phyloP scores from a whole-genome alignment of 2,329 filamentous ascomycete species.

The Hypoxylon sp. region DNA sequence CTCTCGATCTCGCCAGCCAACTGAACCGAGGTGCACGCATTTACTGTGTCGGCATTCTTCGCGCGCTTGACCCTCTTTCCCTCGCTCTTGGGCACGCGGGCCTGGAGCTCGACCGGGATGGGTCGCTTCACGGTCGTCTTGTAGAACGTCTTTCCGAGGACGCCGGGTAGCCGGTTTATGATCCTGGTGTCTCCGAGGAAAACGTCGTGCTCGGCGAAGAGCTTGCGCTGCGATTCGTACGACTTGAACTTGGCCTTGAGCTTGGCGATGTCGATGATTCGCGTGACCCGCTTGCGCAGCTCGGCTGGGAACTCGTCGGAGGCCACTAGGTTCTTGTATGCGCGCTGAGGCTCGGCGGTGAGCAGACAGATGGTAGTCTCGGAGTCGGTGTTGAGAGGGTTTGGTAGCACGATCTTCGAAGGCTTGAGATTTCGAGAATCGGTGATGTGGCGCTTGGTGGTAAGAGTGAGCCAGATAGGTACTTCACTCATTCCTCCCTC shows the following conservation, averaged over 20 bases:
- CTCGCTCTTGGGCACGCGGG: constrained; percentile 67
- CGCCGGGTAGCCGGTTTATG: constrained; percentile 73
- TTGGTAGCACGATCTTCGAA: constrained; percentile 79
- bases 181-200: constrained; percentile 94
- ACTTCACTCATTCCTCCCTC: constrained; percentile 55
- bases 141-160: constrained; percentile 93
- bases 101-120: constrained; percentile 77
- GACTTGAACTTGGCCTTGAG: constrained; percentile 83
- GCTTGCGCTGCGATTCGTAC: constrained; percentile 85
- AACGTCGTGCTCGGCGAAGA: constrained; percentile 86
- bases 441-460: constrained; percentile 70
- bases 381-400: constrained; percentile 72
- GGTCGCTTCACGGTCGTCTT: constrained; percentile 83
- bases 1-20: constrained; percentile 84
- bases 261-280: constrained; percentile 83
- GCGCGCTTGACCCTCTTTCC: constrained; percentile 65
- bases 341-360: constrained; percentile 67
- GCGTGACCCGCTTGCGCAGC: constrained; percentile 72
- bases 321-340: constrained; percentile 86
- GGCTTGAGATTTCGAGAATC: constrained; percentile 79
- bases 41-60: constrained; percentile 54
- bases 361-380: constrained; percentile 76
- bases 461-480: constrained; percentile 69
- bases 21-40: constrained; percentile 65
- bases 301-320: constrained; percentile 74